phyloP scores from a whole-genome alignment of 2,329 filamentous ascomycete species.

The Trichoderma afroharzianum region DNA sequence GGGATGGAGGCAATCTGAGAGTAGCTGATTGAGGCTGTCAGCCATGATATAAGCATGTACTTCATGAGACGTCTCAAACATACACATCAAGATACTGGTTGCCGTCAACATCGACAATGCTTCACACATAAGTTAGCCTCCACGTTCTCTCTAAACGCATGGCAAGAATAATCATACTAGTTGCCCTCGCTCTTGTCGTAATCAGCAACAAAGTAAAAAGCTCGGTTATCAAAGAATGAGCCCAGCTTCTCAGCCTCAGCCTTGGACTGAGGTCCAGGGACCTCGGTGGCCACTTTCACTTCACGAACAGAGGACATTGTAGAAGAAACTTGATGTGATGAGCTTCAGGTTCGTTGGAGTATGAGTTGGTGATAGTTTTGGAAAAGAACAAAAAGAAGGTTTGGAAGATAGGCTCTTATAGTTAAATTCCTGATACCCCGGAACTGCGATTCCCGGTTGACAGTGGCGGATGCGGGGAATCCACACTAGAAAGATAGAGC shows the following conservation, averaged over 20 bases:
- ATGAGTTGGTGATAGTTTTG: not conserved
- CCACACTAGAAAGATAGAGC: conserved; percentile 36
- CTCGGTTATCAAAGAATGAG: conserved; percentile 49
- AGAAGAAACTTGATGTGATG: not conserved
- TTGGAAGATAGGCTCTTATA: conserved; percentile 17
- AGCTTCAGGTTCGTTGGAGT: not conserved
- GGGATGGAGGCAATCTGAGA: conserved; percentile 82
- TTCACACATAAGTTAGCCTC: conserved; percentile 17
- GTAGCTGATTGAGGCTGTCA: conserved; percentile 45
- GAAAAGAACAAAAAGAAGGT: not conserved
- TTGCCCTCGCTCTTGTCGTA: conserved; percentile 51
- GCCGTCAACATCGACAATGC: conserved; percentile 47
- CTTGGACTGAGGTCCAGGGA: conserved; percentile 40
- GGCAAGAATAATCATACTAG: conserved; percentile 32
- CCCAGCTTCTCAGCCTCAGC: conserved; percentile 41
- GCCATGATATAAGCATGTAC: not conserved
- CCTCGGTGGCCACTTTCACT: conserved; percentile 35
- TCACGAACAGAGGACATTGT: conserved; percentile 33
- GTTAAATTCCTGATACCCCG: conserved; percentile 61
- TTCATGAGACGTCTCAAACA: conserved; percentile 19
- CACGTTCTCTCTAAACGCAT: not conserved
- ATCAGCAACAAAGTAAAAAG: conserved; percentile 51
- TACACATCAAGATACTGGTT: conserved; percentile 49
- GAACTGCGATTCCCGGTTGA: conserved; percentile 50
- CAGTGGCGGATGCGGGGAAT: conserved; percentile 40